Evolutionary conservation across 306 rosid species (phyloP).

Genomic region (Begonia loranthoides): DNA sequence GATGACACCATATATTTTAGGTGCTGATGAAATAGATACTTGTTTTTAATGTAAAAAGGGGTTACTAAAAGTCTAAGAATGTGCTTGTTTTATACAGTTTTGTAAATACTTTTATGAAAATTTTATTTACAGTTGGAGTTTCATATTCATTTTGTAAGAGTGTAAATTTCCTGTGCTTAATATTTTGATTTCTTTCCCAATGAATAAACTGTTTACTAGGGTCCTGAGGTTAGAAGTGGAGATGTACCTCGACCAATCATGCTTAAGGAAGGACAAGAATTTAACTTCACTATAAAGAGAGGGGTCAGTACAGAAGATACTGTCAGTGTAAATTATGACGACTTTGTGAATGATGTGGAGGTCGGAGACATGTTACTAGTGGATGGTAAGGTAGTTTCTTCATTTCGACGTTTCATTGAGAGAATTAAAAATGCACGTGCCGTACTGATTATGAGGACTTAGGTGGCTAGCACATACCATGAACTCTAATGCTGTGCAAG

Average conservation of each 20-base stretch:
- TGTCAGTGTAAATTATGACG: slow-evolving; percentile 89
- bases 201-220: slow-evolving; percentile 19
- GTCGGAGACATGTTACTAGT: slow-evolving; percentile 70
- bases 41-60: too few relatives aligned
- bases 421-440: not conserved
- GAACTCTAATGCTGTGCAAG: not conserved
- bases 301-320: slow-evolving; percentile 65
- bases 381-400: slow-evolving; percentile 46
- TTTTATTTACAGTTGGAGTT: too few relatives aligned
- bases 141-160: too few relatives aligned
- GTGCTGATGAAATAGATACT: too few relatives aligned
- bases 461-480: too few relatives aligned
- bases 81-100: too few relatives aligned
- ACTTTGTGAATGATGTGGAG: slow-evolving; percentile 80
- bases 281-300: slow-evolving; percentile 78
- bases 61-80: too few relatives aligned
- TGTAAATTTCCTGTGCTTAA: too few relatives aligned
- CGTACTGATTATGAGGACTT: not conserved
- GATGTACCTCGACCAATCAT: slow-evolving; percentile 64
- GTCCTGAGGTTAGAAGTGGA: slow-evolving; percentile 97
- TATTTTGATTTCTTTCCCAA: slow-evolving; percentile 12
- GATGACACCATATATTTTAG: too few relatives aligned
- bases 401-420: too few relatives aligned
- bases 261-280: slow-evolving; percentile 63
- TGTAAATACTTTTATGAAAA: too few relatives aligned